phyloP scores from a whole-genome alignment of 768 basidiomycete genomes.

The Suillus spraguei region DNA sequence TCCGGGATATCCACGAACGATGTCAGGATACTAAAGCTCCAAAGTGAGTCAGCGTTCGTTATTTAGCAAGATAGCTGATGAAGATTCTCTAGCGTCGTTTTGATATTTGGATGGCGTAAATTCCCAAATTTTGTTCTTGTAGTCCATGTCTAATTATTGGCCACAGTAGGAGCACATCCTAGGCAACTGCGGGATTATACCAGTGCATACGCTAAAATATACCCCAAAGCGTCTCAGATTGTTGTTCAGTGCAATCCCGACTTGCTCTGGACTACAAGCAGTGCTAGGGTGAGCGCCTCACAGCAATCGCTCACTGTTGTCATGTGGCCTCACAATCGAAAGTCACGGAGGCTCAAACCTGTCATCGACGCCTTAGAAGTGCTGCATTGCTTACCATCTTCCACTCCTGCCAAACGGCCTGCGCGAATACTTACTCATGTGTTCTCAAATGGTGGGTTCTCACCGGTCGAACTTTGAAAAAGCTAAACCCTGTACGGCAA shows the following conservation, averaged over 20 bases:
- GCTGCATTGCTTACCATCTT: conserved; percentile 24
- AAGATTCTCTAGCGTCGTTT: conserved; percentile 21
- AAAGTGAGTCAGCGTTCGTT: conserved; percentile 21
- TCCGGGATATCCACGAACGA: neutral
- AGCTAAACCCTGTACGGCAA: neutral
- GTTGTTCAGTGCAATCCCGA: conserved; percentile 25
- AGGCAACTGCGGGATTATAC: conserved; percentile 31
- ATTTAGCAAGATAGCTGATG: neutral
- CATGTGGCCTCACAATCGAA: conserved; percentile 8
- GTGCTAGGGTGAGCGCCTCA: conserved; percentile 18
- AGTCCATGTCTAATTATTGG: neutral
- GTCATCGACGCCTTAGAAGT: conserved; percentile 26
- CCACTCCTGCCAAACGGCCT: neutral
- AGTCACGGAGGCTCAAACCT: conserved; percentile 23
- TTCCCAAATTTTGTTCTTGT: neutral
- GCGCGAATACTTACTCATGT: conserved; percentile 29
- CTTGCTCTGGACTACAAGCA: conserved; percentile 20
- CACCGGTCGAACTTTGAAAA: neutral
- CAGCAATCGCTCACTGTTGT: neutral
- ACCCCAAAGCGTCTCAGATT: conserved; percentile 31
- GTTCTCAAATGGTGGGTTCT: conserved; percentile 31
- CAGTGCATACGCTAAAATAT: conserved; percentile 25
- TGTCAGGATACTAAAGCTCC: conserved; percentile 14
- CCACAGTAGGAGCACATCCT: conserved; percentile 26
- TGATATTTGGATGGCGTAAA: conserved; percentile 34